phyloP scores from a whole-genome alignment of 176 grass and related monocot species.

The Carex cristatella region DNA sequence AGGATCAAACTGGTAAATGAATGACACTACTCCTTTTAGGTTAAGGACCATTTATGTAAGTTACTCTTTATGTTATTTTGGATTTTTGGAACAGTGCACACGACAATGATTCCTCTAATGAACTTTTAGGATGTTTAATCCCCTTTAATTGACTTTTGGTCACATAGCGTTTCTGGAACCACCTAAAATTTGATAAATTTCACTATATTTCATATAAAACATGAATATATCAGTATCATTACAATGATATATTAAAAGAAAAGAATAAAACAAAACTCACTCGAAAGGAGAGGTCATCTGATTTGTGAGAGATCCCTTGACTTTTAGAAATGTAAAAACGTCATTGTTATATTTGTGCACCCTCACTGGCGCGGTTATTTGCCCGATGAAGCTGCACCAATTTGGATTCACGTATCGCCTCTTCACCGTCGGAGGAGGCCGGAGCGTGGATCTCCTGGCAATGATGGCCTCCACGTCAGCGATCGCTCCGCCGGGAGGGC shows the following conservation, averaged over 20 bases:
- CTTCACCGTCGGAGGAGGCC: background rate
- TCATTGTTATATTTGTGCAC: accelerated
- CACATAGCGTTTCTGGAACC: background rate
- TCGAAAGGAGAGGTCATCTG: background rate
- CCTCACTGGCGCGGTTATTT: background rate
- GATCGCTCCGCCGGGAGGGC: background rate
- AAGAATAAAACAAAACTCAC: background rate
- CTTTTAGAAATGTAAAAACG: conserved; percentile 10
- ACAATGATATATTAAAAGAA: background rate
- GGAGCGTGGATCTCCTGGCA: background rate
- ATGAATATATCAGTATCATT: background rate
- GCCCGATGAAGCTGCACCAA: conserved; percentile 19
- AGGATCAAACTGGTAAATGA: no score
- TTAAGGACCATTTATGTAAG: no score
- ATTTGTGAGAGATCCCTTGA: background rate
- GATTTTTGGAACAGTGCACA: background rate
- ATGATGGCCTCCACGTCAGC: background rate
- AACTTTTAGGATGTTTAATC: background rate
- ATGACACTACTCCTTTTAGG: no score
- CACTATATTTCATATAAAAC: background rate
- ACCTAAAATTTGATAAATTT: background rate
- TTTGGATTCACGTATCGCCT: background rate
- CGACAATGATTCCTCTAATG: background rate
- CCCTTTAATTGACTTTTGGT: background rate
- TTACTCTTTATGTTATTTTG: background rate